Conservation (phyloP, 352 stramenopile species). For the Globisporangium radiosum region DNA sequence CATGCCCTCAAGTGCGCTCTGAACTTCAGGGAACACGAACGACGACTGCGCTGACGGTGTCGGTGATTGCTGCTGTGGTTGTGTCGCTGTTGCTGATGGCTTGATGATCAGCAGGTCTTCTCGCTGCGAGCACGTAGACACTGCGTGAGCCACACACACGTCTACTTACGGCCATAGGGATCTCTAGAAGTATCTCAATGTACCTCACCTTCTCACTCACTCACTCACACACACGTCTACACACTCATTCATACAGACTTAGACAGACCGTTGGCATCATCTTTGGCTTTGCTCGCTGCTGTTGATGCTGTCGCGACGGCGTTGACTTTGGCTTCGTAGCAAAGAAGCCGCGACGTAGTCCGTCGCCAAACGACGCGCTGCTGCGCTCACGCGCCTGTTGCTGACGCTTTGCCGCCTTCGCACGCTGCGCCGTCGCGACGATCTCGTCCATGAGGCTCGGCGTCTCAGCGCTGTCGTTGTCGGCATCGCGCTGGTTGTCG, state of each 20-base stretch:
- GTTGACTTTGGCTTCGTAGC: conserved; percentile 10
- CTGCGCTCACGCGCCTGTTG: conserved; percentile 39
- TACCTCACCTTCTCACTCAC: too few species aligned
- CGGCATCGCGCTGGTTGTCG: conserved; percentile 9
- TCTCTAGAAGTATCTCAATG: too few species aligned
- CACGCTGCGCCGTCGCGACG: conserved; percentile 38
- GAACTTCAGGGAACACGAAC: conserved; percentile 74
- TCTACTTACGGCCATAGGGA: too few species aligned
- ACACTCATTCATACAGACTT: background rate
- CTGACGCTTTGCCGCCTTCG: conserved; percentile 42
- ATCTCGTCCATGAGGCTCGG: conserved; percentile 76
- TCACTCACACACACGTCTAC: background rate
- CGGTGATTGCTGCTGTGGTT: background rate
- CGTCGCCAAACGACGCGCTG: conserved; percentile 43
- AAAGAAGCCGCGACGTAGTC: conserved; percentile 76
- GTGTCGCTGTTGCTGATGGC: background rate
- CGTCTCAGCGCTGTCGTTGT: too few species aligned
- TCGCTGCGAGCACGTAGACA: conserved; percentile 14
- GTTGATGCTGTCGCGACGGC: background rate
- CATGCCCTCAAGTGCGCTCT: conserved; percentile 53
- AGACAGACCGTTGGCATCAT: conserved; percentile 5
- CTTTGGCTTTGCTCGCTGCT: conserved; percentile 9
- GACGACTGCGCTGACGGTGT: conserved; percentile 4
- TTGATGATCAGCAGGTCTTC: conserved; percentile 30
- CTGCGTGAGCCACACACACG: background rate